Evolutionary conservation across 1,284 basidiomycete species (phyloP).

Genomic region (Vanrija sp.): DNA sequence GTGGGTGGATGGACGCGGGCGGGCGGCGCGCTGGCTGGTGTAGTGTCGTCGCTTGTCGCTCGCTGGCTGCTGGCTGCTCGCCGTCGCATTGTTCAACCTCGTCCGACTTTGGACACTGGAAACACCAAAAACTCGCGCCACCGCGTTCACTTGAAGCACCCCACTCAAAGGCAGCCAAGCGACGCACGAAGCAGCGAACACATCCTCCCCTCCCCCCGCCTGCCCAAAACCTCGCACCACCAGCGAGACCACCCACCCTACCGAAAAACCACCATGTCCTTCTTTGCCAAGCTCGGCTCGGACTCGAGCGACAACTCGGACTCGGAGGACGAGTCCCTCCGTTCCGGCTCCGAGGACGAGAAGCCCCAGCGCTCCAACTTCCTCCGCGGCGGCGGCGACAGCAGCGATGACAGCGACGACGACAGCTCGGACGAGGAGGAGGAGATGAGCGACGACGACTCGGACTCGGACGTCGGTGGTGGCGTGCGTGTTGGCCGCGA

Average conservation of each 20-base stretch:
- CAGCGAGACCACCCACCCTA: not conserved
- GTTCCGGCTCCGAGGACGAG: conserved; percentile 40
- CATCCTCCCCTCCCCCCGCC: not conserved
- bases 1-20: not conserved
- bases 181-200: not conserved
- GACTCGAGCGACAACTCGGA: conserved; percentile 25
- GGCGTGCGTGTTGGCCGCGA: not conserved
- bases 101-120: not conserved
- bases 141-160: not conserved
- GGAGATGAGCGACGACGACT: conserved; percentile 35
- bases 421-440: conserved; percentile 32
- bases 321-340: conserved; percentile 26
- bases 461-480: conserved; percentile 19
- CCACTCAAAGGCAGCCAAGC: not conserved
- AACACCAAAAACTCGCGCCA: conserved; percentile 3
- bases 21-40: not conserved
- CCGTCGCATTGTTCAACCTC: not conserved
- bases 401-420: conserved; percentile 25
- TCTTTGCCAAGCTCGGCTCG: conserved; percentile 44
- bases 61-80: not conserved
- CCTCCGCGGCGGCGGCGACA: conserved; percentile 28
- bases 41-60: no score
- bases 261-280: conserved; percentile 10
- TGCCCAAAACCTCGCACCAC: not conserved
- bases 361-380: conserved; percentile 34